Conservation (phyloP, 352 stramenopile species). For the Phytopythium helicoides region DNA sequence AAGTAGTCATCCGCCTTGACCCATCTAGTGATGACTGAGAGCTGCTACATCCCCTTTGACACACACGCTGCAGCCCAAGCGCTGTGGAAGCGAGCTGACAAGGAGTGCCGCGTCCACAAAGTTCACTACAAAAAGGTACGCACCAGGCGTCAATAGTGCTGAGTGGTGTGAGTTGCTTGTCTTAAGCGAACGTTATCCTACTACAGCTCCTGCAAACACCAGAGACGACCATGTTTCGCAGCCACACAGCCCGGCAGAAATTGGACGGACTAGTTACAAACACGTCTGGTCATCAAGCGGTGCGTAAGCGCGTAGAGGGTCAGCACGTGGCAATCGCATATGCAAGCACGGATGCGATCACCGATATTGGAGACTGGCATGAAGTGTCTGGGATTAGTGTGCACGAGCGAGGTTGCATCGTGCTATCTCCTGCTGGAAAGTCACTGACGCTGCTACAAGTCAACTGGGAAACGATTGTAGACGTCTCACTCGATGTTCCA, state of each 20-base stretch:
- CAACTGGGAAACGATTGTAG: conserved; percentile 1
- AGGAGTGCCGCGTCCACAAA: conserved; percentile 1
- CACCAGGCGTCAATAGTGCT: too few species aligned
- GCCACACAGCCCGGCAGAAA: not conserved
- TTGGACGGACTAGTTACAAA: not conserved
- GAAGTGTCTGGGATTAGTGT: not conserved
- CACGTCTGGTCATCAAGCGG: not conserved
- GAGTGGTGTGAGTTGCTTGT: not conserved
- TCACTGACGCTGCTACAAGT: conserved; percentile 3
- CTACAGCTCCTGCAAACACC: not conserved
- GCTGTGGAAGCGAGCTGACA: not conserved
- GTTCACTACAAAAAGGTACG: conserved; percentile 3
- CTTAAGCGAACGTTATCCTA: not conserved
- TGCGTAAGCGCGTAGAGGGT: not conserved
- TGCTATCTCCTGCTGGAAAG: not conserved
- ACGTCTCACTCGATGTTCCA: conserved; percentile 1
- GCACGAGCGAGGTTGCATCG: not conserved
- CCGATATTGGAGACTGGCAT: not conserved
- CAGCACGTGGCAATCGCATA: not conserved
- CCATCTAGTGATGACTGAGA: conserved; percentile 1
- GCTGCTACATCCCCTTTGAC: conserved; percentile 2
- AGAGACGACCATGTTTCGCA: not conserved
- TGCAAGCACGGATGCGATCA: not conserved
- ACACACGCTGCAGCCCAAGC: not conserved
- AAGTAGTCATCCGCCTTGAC: too few species aligned